phyloP scores from a whole-genome alignment of 495 filamentous ascomycete genomes.

The Penicillium simplicissimum region DNA sequence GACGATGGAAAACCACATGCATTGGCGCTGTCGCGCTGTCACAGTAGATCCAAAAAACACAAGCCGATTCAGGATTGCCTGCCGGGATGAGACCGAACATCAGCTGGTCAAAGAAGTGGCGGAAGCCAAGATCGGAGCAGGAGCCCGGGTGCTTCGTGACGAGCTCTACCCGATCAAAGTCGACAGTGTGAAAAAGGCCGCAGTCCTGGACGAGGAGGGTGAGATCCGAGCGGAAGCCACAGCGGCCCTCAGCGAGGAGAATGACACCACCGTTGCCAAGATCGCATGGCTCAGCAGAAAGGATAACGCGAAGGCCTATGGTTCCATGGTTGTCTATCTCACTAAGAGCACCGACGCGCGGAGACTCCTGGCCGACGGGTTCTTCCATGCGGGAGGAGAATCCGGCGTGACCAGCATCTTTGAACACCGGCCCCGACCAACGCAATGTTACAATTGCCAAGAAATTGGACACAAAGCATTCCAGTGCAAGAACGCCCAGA shows the following conservation, averaged over 20 bases:
- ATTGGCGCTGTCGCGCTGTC: conserved; percentile 33
- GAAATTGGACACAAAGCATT: conserved; percentile 19
- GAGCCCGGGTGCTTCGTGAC: conserved; percentile 12
- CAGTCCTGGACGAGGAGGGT: conserved; percentile 27
- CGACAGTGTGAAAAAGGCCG: conserved; percentile 32
- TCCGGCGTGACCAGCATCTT: conserved; percentile 30
- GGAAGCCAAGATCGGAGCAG: conserved; percentile 22
- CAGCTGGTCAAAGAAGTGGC: conserved; percentile 30
- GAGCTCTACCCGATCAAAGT: conserved; percentile 37
- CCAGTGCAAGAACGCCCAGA: conserved; percentile 28
- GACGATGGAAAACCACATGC: conserved; percentile 20
- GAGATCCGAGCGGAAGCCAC: conserved; percentile 15
- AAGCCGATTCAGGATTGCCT: conserved; percentile 29
- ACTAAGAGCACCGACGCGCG: conserved; percentile 30
- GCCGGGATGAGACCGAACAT: conserved; percentile 6
- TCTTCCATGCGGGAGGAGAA: conserved; percentile 30
- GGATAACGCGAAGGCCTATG: conserved; percentile 30
- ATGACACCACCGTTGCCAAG: conserved; percentile 24
- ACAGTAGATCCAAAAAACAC: conserved; percentile 24
- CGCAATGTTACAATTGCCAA: conserved; percentile 32
- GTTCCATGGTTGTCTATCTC: conserved; percentile 37
- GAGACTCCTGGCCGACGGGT: conserved; percentile 29
- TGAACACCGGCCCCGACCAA: conserved; percentile 27
- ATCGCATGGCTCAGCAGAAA: conserved; percentile 37
- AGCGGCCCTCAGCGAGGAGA: conserved; percentile 24